Evolutionary conservation across 352 stramenopile genomes (phyloP), one percentile per base, ranked within the genome.

Genomic region (Pythium pyrilobum): DNA sequence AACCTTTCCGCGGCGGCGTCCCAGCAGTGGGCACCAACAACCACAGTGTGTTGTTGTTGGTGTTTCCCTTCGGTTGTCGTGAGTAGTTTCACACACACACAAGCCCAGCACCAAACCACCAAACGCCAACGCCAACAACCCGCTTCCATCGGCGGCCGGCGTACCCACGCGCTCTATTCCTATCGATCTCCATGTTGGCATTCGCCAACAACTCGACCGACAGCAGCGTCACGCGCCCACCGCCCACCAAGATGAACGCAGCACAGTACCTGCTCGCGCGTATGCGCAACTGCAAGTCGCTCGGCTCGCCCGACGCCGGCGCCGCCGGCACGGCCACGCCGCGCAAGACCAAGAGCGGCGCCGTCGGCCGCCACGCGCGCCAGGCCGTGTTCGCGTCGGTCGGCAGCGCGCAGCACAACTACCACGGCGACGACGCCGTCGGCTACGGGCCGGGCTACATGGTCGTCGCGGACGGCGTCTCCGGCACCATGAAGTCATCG

Each of bases 371-470:
- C 25, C 43, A 44, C 32, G 20, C 55, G 25, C 56, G 49, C 21
- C 50, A 54, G 29, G n/a, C 65, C 47, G 85, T 80, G 58, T 93
- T 95, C 55, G 55, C 74, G 52, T 93, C 85, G 5, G 80, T 95
- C 3, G 78, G 74, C 34, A 89, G 73, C 42, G 81, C 85, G 8
- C 69, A 74, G 42, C 78, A 92, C 66, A 81, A 68, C 51, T 95
- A 90, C 64, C 82, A 93, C 46, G 85, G 82, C 32, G 85, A 95
- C 64, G 85, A 95, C 51, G 85, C 85, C 2, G 77, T 92, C 20
- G 85, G 81, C n/a, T 95, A 87, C 55, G 85, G 85, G 0, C 80
- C 81, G 3, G 67, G 76, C 36, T 95, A 89, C 67, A 92, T 95
- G 82, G 82, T 92, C 20, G 74, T 92, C 18, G 80, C 81, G 2